phyloP scores from a whole-genome alignment of 164 flowering plant genomes.

The Saururus chinensis region DNA sequence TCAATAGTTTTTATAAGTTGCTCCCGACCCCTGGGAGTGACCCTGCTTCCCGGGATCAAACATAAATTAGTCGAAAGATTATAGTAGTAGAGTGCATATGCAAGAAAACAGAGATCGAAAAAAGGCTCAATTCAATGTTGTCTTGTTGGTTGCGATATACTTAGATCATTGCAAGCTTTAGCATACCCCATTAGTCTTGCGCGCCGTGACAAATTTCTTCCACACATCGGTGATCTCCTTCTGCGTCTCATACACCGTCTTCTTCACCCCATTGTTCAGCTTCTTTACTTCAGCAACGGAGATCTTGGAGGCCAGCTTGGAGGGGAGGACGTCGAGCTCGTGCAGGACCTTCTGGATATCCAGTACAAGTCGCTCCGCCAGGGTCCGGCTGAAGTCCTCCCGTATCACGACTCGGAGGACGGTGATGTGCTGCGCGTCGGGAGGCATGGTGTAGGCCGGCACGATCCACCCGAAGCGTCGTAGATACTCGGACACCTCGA shows the following conservation, averaged over 20 bases:
- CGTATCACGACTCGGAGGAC: conserved; percentile 41
- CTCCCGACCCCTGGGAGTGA: no score
- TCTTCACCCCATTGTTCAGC: conserved; percentile 9
- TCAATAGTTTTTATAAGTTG: no score
- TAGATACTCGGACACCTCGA: conserved; percentile 39
- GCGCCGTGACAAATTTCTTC: conserved; percentile 23
- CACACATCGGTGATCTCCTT: conserved; percentile 25
- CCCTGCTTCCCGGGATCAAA: no score
- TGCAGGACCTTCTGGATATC: conserved; percentile 35
- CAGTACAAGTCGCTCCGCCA: conserved; percentile 36
- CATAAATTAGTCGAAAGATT: no score
- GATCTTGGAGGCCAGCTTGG: conserved; percentile 8
- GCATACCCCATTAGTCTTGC: conserved; percentile 31
- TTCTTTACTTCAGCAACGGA: conserved; percentile 13
- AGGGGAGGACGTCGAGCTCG: conserved; percentile 27
- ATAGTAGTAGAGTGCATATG: no score
- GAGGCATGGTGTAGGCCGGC: conserved; percentile 43
- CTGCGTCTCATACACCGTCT: conserved; percentile 16
- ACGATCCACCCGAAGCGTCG: conserved; percentile 59
- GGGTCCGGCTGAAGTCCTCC: conserved; percentile 56
- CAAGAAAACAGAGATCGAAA: no score
- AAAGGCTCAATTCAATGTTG: no score
- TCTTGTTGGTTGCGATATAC: no score
- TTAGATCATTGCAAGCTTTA: conserved; percentile 4
- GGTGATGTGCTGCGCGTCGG: conserved; percentile 21